Conservation (phyloP, 1,284 basidiomycete genomes). For the Pseudozyma sp. region DNA sequence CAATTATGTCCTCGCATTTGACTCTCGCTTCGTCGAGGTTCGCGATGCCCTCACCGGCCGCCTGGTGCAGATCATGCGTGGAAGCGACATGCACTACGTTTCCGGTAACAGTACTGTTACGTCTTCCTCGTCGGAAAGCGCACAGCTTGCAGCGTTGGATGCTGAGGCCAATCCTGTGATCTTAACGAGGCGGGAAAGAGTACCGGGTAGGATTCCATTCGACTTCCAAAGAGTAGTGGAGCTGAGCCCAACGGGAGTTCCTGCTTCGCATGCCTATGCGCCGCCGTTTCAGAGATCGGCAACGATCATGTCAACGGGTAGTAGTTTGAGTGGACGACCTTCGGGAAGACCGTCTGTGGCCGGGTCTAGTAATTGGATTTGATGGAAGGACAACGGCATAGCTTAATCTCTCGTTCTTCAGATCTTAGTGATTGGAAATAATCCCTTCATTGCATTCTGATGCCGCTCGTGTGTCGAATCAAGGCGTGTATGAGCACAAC, state of each 20-base stretch:
- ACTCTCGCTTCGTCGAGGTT: conserved; percentile 90
- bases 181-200: conserved; percentile 40
- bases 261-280: conserved; percentile 5
- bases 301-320: conserved; percentile 36
- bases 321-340: conserved; percentile 34
- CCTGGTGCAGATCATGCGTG: conserved; percentile 87
- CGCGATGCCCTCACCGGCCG: conserved; percentile 86
- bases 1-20: conserved; percentile 90
- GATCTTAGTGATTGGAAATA: background rate
- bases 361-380: conserved; percentile 37
- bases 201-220: conserved; percentile 35
- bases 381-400: background rate
- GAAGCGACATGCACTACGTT: conserved; percentile 82
- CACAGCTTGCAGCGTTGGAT: conserved; percentile 37
- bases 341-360: conserved; percentile 31
- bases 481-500: background rate
- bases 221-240: conserved; percentile 52
- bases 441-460: background rate
- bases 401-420: background rate
- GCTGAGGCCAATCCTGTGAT: conserved; percentile 52
- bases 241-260: conserved; percentile 28
- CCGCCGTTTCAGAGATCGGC: conserved; percentile 35
- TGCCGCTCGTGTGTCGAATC: background rate
- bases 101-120: conserved; percentile 69
- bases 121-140: conserved; percentile 31